Conservation (phyloP, 192 early-diverging fungal genomes). For the Backusella circina region DNA sequence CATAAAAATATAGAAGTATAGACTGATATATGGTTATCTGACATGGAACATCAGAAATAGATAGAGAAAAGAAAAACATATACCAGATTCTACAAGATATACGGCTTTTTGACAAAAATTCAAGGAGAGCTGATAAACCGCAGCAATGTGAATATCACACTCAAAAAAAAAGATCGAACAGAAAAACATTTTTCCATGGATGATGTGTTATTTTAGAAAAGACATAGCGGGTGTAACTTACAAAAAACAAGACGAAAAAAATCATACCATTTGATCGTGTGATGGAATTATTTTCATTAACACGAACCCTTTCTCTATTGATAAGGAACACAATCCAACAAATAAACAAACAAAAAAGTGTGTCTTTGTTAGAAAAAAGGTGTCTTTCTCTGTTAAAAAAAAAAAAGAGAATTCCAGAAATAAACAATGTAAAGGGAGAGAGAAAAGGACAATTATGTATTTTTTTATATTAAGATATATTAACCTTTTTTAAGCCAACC, state of each 20-base stretch:
- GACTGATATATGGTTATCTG: not conserved
- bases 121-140: not conserved
- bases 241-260: not conserved
- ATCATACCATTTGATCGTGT: not conserved
- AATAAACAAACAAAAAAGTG: not conserved
- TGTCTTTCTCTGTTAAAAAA: too few species aligned
- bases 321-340: not conserved
- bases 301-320: not conserved
- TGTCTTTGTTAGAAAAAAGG: too few species aligned
- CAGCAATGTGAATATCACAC: not conserved
- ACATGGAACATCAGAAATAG: not conserved
- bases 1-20: not conserved
- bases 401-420: not conserved
- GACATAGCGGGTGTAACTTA: not conserved
- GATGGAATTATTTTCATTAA: not conserved
- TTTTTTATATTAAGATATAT: not conserved
- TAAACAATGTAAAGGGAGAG: not conserved
- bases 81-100: not conserved
- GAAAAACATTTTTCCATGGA: not conserved
- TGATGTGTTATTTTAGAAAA: not conserved
- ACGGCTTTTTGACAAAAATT: not conserved
- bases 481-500: not conserved
- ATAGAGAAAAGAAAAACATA: not conserved
- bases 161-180: not conserved
- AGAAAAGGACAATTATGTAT: not conserved